Conservation (phyloP, 2,329 filamentous ascomycete genomes). For the Mollisia scopiformis region DNA sequence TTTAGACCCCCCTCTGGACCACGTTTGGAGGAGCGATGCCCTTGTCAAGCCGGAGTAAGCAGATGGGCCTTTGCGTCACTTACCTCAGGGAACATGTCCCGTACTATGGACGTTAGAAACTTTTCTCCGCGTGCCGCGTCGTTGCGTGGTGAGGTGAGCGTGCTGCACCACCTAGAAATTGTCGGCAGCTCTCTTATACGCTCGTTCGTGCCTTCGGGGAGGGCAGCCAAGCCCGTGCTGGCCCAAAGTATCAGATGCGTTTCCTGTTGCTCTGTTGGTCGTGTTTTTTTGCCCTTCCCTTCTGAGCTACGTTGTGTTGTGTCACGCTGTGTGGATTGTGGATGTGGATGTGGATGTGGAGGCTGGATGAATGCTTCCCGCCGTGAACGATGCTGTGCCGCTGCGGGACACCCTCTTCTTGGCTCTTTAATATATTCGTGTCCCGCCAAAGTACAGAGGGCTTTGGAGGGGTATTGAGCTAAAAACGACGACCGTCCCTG, state of each 20-base stretch:
- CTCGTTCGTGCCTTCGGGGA: conserved; percentile 1
- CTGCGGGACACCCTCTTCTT: not conserved
- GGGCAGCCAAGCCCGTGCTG: not conserved
- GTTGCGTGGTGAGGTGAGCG: too few relatives aligned
- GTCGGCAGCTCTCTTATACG: conserved; percentile 20
- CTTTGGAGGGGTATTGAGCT: not conserved
- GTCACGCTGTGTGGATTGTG: not conserved
- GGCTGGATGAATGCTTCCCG: not conserved
- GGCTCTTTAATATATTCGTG: not conserved
- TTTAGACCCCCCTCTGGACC: not conserved
- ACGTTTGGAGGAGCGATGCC: not conserved
- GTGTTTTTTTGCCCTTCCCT: too few relatives aligned
- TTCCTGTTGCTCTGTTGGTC: not conserved
- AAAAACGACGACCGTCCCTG: not conserved
- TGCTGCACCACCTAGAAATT: not conserved
- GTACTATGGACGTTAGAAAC: not conserved
- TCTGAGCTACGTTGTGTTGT: not conserved
- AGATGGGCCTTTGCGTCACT: not conserved
- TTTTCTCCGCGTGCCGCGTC: not conserved
- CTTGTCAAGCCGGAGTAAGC: not conserved
- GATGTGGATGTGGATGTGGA: not conserved
- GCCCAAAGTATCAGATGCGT: not conserved
- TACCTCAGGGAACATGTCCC: not conserved
- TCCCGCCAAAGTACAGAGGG: too few relatives aligned
- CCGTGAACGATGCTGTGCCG: not conserved